Conservation (phyloP, 1,284 basidiomycete species). For the Ustilago curta region DNA sequence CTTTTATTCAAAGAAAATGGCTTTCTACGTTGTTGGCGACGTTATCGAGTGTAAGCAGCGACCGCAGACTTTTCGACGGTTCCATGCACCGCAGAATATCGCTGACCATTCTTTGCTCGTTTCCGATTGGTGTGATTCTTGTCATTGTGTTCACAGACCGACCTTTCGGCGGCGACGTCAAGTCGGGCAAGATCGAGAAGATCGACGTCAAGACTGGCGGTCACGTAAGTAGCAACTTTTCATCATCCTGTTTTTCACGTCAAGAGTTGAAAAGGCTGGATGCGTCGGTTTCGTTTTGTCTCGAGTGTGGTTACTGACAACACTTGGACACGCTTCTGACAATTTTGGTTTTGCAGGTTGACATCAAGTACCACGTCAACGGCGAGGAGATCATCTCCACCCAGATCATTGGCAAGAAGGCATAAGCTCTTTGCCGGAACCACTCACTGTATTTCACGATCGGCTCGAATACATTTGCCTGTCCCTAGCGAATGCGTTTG, state of each 20-base stretch:
- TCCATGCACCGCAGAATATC: not conserved
- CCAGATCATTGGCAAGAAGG: conserved; percentile 62
- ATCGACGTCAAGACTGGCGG: conserved; percentile 63
- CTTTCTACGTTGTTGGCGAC: conserved; percentile 58
- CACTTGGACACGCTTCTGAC: not conserved
- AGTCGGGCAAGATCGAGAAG: conserved; percentile 65
- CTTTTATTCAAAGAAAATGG: conserved; percentile 46
- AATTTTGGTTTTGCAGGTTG: conserved; percentile 42
- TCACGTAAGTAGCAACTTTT: too few species aligned
- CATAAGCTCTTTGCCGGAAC: conserved; percentile 10
- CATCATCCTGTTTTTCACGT: too few species aligned
- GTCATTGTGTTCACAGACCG: conserved; percentile 37
- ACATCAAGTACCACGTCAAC: conserved; percentile 64
- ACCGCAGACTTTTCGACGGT: not conserved
- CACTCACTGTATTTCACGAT: not conserved
- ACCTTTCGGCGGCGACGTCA: conserved; percentile 62
- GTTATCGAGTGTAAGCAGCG: conserved; percentile 58
- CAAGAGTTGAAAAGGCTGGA: too few species aligned
- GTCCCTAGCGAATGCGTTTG: conserved; percentile 15
- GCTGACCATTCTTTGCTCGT: not conserved
- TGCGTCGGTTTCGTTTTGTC: too few species aligned
- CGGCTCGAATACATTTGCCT: conserved; percentile 23
- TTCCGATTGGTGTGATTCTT: not conserved
- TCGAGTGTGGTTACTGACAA: not conserved
- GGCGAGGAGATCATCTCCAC: conserved; percentile 62